These are phyloP conservation scores for Schizochytrium sp. DNA, from an alignment of 108 stramenopile species.

Conservation along the genomic window DNA sequence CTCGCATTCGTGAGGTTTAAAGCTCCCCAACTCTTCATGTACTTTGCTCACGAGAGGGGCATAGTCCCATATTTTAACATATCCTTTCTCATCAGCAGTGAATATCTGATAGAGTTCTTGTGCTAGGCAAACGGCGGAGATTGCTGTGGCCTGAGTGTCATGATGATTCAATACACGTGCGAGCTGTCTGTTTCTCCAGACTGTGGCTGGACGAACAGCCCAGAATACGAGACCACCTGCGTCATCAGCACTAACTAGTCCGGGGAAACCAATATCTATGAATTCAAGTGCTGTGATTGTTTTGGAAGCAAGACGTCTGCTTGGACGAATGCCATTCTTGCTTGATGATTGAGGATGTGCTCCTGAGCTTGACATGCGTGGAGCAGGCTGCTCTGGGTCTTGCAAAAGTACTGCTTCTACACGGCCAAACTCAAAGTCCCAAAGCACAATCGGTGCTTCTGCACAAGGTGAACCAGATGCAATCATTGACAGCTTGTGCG, in stretches of 20 bases:
- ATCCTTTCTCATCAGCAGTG: conserved; percentile 44
- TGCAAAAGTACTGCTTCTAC: conserved; percentile 48
- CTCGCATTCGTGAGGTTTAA: conserved; percentile 10
- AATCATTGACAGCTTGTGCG: conserved; percentile 66
- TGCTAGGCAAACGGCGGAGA: conserved; percentile 1
- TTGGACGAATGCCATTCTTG: not conserved
- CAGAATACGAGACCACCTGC: conserved; percentile 10
- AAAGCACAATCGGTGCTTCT: conserved; percentile 66
- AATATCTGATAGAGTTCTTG: not conserved
- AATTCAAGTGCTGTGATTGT: conserved; percentile 49
- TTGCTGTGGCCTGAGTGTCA: not conserved
- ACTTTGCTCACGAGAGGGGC: conserved; percentile 5
- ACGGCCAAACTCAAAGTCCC: conserved; percentile 68
- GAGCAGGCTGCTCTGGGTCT: not conserved
- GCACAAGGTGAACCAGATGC: conserved; percentile 64
- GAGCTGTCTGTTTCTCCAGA: not conserved
- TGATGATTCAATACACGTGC: not conserved
- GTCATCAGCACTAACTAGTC: conserved; percentile 53
- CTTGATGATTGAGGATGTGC: not conserved
- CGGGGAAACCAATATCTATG: conserved; percentile 35
- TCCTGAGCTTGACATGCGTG: not conserved
- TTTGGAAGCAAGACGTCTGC: conserved; percentile 13
- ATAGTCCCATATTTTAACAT: conserved; percentile 48
- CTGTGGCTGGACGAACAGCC: conserved; percentile 37
- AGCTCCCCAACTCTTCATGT: not conserved